Conservation (phyloP, 2,329 filamentous ascomycete genomes). For the Aspergillus sp. region DNA sequence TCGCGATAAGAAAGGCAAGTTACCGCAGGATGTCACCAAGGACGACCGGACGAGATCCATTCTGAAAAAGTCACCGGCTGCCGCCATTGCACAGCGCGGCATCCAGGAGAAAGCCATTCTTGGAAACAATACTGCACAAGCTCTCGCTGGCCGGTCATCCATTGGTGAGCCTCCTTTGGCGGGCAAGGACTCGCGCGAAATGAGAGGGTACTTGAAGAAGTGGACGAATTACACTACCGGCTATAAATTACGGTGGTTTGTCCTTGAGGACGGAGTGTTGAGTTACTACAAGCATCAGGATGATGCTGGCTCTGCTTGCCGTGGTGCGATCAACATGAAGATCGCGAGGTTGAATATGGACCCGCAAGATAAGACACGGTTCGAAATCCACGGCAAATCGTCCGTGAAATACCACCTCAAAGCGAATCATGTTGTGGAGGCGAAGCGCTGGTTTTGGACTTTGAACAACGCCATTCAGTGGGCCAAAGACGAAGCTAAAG, state of each 20-base stretch:
- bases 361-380: slow-evolving; percentile 91
- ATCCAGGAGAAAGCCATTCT: slow-evolving; percentile 97
- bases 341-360: slow-evolving; percentile 95
- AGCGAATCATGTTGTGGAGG: slow-evolving; percentile 95
- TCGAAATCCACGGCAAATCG: slow-evolving; percentile 96
- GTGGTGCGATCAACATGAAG: slow-evolving; percentile 97
- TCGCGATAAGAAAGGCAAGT: slow-evolving; percentile 86
- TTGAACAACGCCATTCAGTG: slow-evolving; percentile 98
- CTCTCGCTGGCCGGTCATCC: slow-evolving; percentile 44
- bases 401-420: slow-evolving; percentile 98
- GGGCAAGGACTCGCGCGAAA: slow-evolving; percentile 83
- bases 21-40: slow-evolving; percentile 93
- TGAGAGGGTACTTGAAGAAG: slow-evolving; percentile 98
- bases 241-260: slow-evolving; percentile 96
- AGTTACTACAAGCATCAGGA: slow-evolving; percentile 99
- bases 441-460: slow-evolving; percentile 98
- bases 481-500: slow-evolving; percentile 92
- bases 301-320: slow-evolving; percentile 89
- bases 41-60: slow-evolving; percentile 85
- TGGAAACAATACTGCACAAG: slow-evolving; percentile 59
- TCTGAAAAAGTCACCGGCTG: slow-evolving; percentile 88
- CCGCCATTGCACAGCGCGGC: slow-evolving; percentile 84
- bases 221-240: slow-evolving; percentile 99
- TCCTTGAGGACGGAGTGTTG: slow-evolving; percentile 90
- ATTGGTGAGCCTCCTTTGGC: slow-evolving; percentile 51